Base-by-base conservation (phyloP, 2,329 filamentous ascomycete genomes). In the Aspergillus glaucus region DNA sequence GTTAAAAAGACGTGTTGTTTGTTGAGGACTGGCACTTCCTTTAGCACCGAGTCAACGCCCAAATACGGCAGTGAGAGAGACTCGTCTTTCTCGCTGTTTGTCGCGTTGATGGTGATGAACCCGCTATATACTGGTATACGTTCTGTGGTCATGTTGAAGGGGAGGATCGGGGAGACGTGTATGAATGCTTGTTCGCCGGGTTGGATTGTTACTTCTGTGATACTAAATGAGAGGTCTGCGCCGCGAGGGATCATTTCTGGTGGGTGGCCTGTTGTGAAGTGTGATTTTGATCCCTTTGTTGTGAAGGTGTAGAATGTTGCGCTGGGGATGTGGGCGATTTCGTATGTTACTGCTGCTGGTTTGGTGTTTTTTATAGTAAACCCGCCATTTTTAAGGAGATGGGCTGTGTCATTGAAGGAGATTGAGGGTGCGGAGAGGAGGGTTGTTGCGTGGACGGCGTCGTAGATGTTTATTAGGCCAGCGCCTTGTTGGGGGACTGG, bases 401-500 rank as follows among this genome's bases (percentile, higher is more conserved):
- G 62, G 54, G 79, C 78, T 0, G 80, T 82, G 62, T 86, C 82
- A 60, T 85, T 85, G 67, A 85, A 84, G 3, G 79, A 75, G 12
- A 86, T 65, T 61, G 76, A 79, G n/a, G 78, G 78, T 8, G 73
- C 75, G 56, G 75, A 76, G 17, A 85, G 67, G 10, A 79, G 58
- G 2, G 76, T 75, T 2, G 72, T 79, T 14, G 77, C 69, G 55
- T 78, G 74, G 5, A 81, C 78, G 3, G 80, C 79, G 49, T 82
- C 78, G 52, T 78, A 77, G 3, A 79, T 81, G 55, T 82, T 79
- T 44, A 85, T 67, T 10, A 84, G 67, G 34, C 82, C 82, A 24
- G 67, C 77, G 9, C 82, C 82, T 56, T 84, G 79, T 59, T 86
- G 82, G 3, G 76, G 65, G 10, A 82, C 77, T 0, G 82, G 80